Conservation (phyloP, 257 asterid species). For the Jacaranda mimosifolia region DNA sequence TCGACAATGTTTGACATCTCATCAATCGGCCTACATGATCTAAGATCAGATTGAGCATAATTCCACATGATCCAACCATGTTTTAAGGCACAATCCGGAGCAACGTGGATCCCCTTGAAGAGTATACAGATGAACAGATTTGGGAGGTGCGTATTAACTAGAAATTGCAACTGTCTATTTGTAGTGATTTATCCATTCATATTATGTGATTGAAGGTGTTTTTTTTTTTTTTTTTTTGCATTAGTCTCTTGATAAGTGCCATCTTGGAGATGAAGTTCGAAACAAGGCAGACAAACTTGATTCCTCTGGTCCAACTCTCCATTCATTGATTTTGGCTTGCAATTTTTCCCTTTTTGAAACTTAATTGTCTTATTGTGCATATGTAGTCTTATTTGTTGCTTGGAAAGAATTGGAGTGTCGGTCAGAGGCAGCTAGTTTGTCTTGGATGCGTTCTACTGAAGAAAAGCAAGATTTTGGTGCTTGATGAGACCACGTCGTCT, state of each 20-base stretch:
- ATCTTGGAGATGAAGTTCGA: constrained; percentile 1
- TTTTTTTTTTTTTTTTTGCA: background rate
- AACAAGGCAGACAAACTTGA: background rate
- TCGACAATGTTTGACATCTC: background rate
- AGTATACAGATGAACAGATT: constrained; percentile 1
- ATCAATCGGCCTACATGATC: background rate
- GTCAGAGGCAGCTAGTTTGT: constrained; percentile 80
- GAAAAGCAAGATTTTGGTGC: constrained; percentile 76
- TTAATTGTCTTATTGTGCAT: background rate
- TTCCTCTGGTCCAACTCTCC: background rate
- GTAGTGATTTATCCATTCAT: background rate
- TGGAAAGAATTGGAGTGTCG: constrained; percentile 89
- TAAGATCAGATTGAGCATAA: constrained; percentile 26
- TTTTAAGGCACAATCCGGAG: constrained; percentile 32
- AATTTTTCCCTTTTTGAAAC: background rate
- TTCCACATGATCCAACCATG: constrained; percentile 46
- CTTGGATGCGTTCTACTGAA: constrained; percentile 83
- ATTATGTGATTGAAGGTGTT: background rate
- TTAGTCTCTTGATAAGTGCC: constrained; percentile 6
- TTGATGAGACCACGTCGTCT: constrained; percentile 48
- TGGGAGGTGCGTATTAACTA: background rate
- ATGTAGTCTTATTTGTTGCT: background rate
- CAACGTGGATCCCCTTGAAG: background rate
- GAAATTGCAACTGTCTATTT: background rate
- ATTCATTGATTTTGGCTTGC: background rate